Conservation (phyloP, 176 grass and related monocot genomes). For the Hsuehochloa calcarea region DNA sequence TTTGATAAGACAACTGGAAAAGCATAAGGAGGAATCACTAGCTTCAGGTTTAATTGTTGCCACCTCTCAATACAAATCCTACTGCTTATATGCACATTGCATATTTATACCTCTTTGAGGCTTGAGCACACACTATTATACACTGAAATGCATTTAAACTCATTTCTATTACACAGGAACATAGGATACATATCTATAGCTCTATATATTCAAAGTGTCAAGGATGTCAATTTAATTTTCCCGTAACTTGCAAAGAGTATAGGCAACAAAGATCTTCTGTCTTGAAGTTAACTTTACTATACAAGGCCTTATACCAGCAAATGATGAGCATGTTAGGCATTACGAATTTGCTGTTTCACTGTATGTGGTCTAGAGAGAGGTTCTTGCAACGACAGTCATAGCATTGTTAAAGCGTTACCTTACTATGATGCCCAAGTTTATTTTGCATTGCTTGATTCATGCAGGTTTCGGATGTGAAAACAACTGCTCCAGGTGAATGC, state of each 20-base stretch:
- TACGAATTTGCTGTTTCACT: not conserved
- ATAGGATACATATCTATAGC: not conserved
- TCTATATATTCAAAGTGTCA: not conserved
- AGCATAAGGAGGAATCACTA: not conserved
- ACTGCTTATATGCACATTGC: not conserved
- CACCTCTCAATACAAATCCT: not conserved
- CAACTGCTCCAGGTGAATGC: conserved; percentile 41
- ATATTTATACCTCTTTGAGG: not conserved
- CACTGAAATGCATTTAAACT: not conserved
- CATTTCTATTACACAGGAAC: not conserved
- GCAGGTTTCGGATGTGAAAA: conserved; percentile 77
- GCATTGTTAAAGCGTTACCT: not conserved
- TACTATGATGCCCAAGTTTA: not conserved
- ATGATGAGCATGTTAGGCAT: not conserved
- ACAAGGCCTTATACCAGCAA: not conserved
- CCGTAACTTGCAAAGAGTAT: not conserved
- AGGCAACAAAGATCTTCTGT: not conserved
- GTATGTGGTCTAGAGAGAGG: not conserved
- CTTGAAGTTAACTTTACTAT: not conserved
- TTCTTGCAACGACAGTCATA: not conserved
- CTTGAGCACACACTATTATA: not conserved
- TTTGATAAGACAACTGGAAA: not conserved
- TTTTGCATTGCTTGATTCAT: not conserved
- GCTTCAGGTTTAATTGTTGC: not conserved
- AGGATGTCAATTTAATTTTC: not conserved